phyloP scores from a whole-genome alignment of 1,139 yeast genomes.

The Taphrina flavorubra region DNA sequence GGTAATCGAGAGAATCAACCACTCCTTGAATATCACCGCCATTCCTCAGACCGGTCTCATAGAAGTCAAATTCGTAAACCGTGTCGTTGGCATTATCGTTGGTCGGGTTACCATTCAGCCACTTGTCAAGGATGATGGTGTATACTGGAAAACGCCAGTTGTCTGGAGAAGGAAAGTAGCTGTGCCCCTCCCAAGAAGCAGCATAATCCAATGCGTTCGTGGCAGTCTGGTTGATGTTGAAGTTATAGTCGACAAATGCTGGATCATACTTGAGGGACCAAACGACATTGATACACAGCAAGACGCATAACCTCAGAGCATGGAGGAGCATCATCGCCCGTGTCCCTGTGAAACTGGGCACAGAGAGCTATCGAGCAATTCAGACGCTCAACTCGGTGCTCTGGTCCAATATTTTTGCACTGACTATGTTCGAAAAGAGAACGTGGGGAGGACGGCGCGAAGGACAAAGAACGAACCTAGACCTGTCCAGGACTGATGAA shows the following conservation, averaged over 20 bases:
- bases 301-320: background rate
- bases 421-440: conserved; percentile 14
- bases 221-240: conserved; percentile 40
- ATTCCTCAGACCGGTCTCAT: conserved; percentile 40
- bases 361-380: too few relatives aligned
- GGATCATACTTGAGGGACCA: conserved; percentile 12
- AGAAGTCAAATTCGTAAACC: conserved; percentile 42
- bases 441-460: conserved; percentile 6
- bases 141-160: conserved; percentile 43
- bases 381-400: background rate
- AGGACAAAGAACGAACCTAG: background rate
- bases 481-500: background rate
- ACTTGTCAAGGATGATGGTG: conserved; percentile 42
- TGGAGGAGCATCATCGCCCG: background rate
- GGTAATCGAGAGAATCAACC: conserved; percentile 41
- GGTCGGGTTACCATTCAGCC: conserved; percentile 43
- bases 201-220: conserved; percentile 38
- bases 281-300: conserved; percentile 11
- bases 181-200: conserved; percentile 40
- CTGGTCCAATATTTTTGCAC: background rate
- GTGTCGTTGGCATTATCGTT: conserved; percentile 42
- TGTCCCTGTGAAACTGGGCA: background rate
- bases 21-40: conserved; percentile 43
- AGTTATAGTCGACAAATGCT: conserved; percentile 35
- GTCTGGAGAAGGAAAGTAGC: conserved; percentile 38